Evolutionary conservation across 179 eudicot genomes (phyloP), one percentile per base, ranked within the genome.

Genomic region (Heliamphora pulchella): DNA sequence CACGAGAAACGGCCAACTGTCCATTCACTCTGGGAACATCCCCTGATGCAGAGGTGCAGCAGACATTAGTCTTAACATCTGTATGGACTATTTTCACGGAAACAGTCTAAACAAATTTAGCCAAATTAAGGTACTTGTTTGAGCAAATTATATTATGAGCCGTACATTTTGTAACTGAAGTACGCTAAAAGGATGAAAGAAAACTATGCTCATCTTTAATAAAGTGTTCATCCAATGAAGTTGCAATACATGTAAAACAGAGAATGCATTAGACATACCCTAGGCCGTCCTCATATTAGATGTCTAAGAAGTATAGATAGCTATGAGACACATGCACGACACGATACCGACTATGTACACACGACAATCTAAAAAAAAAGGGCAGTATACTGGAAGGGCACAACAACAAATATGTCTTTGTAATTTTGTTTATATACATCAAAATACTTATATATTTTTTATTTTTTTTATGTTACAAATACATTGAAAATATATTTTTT

Each of bases 1-100:
- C 97, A 71, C 97, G 89, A 31, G 96, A 92, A 57, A 93, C 97
- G 0, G 97, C 97, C 82, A 93, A 81, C 79, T 90, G 96, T 44
- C 97, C 97, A 47, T 93, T 90, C 73, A 93, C 96, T 74, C 97
- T 83, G 14, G 96, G 89, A 53, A 93, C 96, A 51, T 93, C 96
- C 71, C 81, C 81, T 79, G 75, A 57, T 69, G 55, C 31, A 79
- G 11, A 68, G 53, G 18, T 57, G 43, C 11, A 43, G 41, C 20
- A 58, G 8, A 44, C 62, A 58, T 55, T 51, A 75, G 46, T 22
- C n/a, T 51, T 46, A 61, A 15, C 31, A 14, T 76, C 44, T 76
- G 41, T 9, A 39, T 3, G 31, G 17, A 0, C 8, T 13, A 41
- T 47, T 47, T 41, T 61, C 65, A 61, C 8, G 17, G 65, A 15